Evolutionary conservation across 139 green algal species (phyloP), one percentile per base, ranked within the genome.

Genomic region (Coelastrella sp.): DNA sequence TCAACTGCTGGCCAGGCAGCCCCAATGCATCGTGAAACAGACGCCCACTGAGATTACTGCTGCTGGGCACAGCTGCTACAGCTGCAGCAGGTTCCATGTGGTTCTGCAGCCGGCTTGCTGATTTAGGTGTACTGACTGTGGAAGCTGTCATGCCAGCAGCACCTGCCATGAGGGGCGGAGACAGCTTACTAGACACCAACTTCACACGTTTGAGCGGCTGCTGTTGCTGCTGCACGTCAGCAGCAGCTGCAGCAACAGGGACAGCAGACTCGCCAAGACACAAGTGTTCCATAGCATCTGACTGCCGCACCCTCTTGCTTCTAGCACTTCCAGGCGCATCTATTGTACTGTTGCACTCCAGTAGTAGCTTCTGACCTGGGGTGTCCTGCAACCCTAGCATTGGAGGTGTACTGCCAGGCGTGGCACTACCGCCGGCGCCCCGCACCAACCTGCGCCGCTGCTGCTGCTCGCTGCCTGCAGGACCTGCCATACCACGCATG

Each of bases 251-350:
- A 50, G 66, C 3, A 5, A 27, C 66, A 74, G 66, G 34, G 19
- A 82, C n/a, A 40, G 75, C 75, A 5, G 75, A 27, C 19, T 69
- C 75, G 2, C 53, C 53, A 27, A 82, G 32, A 35, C 53, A 57
- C 35, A 82, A 35, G n/a, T 40, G 34, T 19, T 82, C 75, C 75
- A 82, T 82, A 23, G 38, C 21, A 11, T 81, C 73, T 27, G 53
- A n/a, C 73, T 68, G 73, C 73, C 73, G 23, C 17, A 30, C 48
- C 19, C 73, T 27, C 34, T 81, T 81, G 48, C 30, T n/a, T 5
- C 21, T 64, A 32, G 17, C 2, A 27, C 53, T 21, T 27, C 27
- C 11, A 4, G 53, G 53, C 17, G 53, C 13, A 11, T 57, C 48
- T 57, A 57, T 23, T 57, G 13, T 15, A 15, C 48, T 57, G 48